Evolutionary conservation across 768 basidiomycete genomes (phyloP), one percentile per base, ranked within the genome.

Genomic region (Lactarius deliciosus): DNA sequence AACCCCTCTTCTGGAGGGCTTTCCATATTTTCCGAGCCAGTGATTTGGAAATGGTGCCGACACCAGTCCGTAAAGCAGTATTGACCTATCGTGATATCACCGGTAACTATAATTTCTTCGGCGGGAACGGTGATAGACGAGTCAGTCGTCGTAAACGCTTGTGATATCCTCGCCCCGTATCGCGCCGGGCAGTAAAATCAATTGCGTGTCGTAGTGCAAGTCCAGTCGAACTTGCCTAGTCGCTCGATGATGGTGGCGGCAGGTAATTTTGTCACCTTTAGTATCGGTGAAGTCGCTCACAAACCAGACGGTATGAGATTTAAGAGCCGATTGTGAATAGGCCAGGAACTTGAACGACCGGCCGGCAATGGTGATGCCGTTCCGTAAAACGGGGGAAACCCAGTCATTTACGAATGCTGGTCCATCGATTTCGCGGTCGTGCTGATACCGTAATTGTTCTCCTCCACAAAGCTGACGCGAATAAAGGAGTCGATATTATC

Each of bases 111-210:
- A 50, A 83, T 74, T 71, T 82, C 76, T 56, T 81, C 78, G n/a
- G 74, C 69, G 53, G 74, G 66, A 45, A 79, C 74, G 16, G 83
- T 74, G 38, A 84, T 72, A 3, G 85, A 83, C 0, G 84, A 79
- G 68, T 91, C 88, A 0, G 90, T 92, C 1, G 89, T 83, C 1
- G 89, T 90, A 74, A 91, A 92, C 0, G 87, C 88, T 72, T 87
- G 88, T 6, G 88, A 87, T 38, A 91, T 80, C 20, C 90, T 79
- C 4, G 90, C 90, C 0, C 83, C 90, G 74, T 87, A 89, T 61
- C 89, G 81, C 25, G 88, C 87, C 4, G 88, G 88, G 66, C 87
- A 88, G 59, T 75, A 77, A 77, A n/a, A 81, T 83, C 10, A 90
- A 77, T 0, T 71, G 70, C 15, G 66, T 71, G 70, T 87, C 86